A percentile compares a stretch with the other conserved stretches of the same genome.
These are phyloP conservation scores for Colletotrichum ledebouriae DNA, from an alignment of 2,329 filamentous ascomycete species.

Conservation along the genomic window DNA sequence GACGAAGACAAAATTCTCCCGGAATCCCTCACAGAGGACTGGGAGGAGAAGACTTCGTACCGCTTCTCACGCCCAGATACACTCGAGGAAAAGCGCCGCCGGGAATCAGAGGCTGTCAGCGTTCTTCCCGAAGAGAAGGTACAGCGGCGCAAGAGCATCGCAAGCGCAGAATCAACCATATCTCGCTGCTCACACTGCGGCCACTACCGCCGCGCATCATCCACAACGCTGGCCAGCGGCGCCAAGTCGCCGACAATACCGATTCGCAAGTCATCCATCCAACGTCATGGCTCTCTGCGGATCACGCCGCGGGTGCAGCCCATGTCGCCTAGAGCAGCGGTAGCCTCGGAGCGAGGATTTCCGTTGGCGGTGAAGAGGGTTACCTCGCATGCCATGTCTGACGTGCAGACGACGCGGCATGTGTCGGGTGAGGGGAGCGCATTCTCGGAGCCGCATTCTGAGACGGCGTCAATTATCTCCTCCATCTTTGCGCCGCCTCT, in stretches of 20 bases:
- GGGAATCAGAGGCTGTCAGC: conserved; percentile 1
- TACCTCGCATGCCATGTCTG: conserved; percentile 10
- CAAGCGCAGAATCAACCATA: conserved; percentile 3
- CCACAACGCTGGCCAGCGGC: conserved; percentile 1
- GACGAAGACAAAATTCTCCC: conserved; percentile 21
- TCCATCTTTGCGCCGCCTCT: conserved; percentile 36
- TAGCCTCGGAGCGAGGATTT: background rate
- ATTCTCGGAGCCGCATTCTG: conserved; percentile 14
- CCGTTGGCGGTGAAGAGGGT: conserved; percentile 9
- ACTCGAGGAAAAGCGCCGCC: background rate
- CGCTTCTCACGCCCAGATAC: conserved; percentile 14
- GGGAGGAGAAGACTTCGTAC: conserved; percentile 20
- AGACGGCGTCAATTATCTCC: conserved; percentile 36
- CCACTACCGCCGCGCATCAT: conserved; percentile 20
- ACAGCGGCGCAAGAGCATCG: background rate
- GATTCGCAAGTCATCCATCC: conserved; percentile 4
- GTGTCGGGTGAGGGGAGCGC: background rate
- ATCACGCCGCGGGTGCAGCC: background rate
- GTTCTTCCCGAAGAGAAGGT: conserved; percentile 12
- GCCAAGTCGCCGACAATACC: background rate
- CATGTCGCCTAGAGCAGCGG: background rate
- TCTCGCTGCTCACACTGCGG: conserved; percentile 26
- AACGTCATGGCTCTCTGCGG: background rate
- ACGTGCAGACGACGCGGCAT: background rate
- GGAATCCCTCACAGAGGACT: conserved; percentile 18